These are phyloP conservation scores for Hypomyces perniciosus DNA, from an alignment of 2,329 filamentous ascomycete species.

Conservation along the genomic window DNA sequence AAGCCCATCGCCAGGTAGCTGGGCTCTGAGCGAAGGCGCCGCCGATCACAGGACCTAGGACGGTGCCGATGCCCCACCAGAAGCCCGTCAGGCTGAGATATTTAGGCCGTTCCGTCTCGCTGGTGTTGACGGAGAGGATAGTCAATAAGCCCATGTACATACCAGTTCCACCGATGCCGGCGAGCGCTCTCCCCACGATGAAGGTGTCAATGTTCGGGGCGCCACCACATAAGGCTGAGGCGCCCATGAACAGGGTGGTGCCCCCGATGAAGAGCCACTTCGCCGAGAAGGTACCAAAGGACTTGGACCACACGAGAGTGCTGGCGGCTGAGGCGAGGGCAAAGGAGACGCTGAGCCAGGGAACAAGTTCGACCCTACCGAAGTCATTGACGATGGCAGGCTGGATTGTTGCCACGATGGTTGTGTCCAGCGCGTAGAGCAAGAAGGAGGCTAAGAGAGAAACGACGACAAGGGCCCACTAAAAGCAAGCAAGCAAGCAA, in stretches of 20 bases:
- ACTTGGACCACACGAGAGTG: not conserved
- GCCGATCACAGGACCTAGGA: constrained; percentile 38
- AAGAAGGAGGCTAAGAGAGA: constrained; percentile 18
- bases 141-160: constrained; percentile 9
- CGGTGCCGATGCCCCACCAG: constrained; percentile 38
- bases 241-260: not conserved
- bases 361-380: constrained; percentile 20
- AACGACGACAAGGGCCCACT: constrained; percentile 16
- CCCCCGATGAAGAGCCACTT: not conserved
- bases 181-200: not conserved
- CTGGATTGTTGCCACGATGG: constrained; percentile 41
- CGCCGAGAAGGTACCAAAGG: not conserved
- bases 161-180: constrained; percentile 4
- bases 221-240: not conserved
- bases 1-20: constrained; percentile 18
- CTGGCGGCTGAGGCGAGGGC: not conserved
- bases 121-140: constrained; percentile 1
- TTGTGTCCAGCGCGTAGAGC: constrained; percentile 37
- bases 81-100: constrained; percentile 22
- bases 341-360: not conserved
- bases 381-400: constrained; percentile 32
- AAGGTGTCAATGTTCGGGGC: not conserved
- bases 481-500: not conserved
- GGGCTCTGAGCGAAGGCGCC: not conserved
- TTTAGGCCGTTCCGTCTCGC: not conserved